phyloP scores from a whole-genome alignment of 495 filamentous ascomycete species.

The Cercophora samala region DNA sequence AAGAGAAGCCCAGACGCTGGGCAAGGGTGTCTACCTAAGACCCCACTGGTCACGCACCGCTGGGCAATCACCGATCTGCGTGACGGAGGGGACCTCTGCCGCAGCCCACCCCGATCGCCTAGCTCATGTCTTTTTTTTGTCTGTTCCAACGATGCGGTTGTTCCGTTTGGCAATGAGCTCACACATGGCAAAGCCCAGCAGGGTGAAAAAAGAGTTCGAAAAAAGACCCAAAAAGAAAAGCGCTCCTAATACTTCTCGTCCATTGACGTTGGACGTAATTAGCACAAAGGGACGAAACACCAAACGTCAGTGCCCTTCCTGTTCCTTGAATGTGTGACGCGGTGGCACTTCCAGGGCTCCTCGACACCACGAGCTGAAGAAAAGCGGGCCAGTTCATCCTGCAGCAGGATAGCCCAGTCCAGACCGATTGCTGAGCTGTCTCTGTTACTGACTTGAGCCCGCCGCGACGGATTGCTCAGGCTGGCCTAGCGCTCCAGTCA shows the following conservation, averaged over 20 bases:
- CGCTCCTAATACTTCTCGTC: neutral
- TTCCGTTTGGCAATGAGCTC: slow-evolving; percentile 11
- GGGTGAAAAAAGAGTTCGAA: neutral
- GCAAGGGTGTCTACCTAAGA: neutral
- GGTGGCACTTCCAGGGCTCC: too few species aligned
- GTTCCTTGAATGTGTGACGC: slow-evolving; percentile 8
- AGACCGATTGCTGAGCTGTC: neutral
- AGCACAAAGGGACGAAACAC: slow-evolving; percentile 3
- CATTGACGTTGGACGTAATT: neutral
- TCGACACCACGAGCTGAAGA: slow-evolving; percentile 7
- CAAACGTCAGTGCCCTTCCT: neutral
- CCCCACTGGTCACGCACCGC: neutral
- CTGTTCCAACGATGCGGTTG: neutral
- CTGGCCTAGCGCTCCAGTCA: neutral
- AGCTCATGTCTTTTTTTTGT: neutral
- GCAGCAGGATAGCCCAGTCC: slow-evolving; percentile 4
- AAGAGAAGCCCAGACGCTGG: neutral
- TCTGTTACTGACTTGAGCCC: neutral
- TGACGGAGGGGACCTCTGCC: neutral
- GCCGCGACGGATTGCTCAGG: slow-evolving; percentile 1
- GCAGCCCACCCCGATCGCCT: neutral
- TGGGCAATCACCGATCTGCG: slow-evolving; percentile 9
- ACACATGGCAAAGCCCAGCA: neutral
- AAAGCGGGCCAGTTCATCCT: slow-evolving; percentile 7
- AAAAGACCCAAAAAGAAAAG: neutral